These are phyloP conservation scores for Nemophila menziesii DNA, from an alignment of 257 asterid species.

Conservation along the genomic window DNA sequence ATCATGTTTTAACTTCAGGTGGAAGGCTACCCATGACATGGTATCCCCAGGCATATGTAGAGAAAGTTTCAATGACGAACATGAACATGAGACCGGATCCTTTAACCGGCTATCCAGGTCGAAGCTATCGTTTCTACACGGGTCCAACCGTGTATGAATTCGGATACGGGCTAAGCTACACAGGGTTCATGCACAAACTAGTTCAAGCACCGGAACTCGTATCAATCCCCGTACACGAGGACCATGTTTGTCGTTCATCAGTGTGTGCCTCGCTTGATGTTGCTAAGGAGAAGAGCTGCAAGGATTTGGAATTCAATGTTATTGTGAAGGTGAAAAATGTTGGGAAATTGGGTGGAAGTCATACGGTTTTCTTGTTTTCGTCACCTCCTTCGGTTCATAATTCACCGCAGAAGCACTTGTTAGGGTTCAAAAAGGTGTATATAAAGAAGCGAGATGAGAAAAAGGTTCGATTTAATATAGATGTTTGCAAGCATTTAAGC, in stretches of 20 bases:
- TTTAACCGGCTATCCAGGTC: constrained; percentile 53
- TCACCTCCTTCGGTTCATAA: constrained; percentile 50
- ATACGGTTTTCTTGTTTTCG: constrained; percentile 39
- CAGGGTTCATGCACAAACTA: constrained; percentile 27
- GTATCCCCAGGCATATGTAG: constrained; percentile 67
- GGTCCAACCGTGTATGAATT: constrained; percentile 54
- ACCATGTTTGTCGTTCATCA: constrained; percentile 32
- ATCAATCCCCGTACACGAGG: constrained; percentile 24
- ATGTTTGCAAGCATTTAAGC: constrained; percentile 48
- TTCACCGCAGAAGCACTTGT: constrained; percentile 48
- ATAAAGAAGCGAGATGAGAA: constrained; percentile 24
- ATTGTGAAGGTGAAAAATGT: constrained; percentile 35
- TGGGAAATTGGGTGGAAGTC: constrained; percentile 42
- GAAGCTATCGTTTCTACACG: constrained; percentile 67
- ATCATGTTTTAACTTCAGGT: constrained; percentile 19
- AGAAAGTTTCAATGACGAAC: constrained; percentile 54
- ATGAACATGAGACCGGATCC: constrained; percentile 84
- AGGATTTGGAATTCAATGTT: constrained; percentile 20
- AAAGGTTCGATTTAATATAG: constrained; percentile 25
- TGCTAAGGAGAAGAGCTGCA: constrained; percentile 20
- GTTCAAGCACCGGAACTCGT: constrained; percentile 34
- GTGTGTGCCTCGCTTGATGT: constrained; percentile 30
- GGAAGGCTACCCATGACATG: constrained; percentile 92
- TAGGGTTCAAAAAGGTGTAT: constrained; percentile 36
- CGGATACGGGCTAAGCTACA: constrained; percentile 66